phyloP scores from a whole-genome alignment of 2,329 filamentous ascomycete genomes.

The Curvularia verruculosa region DNA sequence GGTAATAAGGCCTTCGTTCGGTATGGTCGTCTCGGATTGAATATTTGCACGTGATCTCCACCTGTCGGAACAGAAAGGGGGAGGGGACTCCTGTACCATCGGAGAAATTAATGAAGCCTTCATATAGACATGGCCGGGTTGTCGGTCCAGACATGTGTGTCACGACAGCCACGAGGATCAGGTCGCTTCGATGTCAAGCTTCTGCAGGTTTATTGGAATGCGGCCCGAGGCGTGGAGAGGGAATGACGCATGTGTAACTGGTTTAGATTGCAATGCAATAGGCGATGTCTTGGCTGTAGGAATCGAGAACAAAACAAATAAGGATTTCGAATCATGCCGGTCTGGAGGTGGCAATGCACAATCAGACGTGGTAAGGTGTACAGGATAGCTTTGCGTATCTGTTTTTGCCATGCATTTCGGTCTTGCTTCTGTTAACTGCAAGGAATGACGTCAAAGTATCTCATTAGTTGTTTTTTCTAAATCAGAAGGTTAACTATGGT shows the following conservation, averaged over 20 bases:
- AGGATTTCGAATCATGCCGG: not conserved
- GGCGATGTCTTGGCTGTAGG: conserved; percentile 13
- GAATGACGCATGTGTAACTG: conserved; percentile 2
- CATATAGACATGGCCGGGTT: conserved; percentile 19
- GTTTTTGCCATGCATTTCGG: not conserved
- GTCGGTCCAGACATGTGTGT: not conserved
- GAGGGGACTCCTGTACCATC: conserved; percentile 15
- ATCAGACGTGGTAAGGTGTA: not conserved
- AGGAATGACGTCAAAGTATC: not conserved
- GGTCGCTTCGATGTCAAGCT: not conserved
- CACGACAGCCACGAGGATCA: not conserved
- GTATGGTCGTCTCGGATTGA: conserved; percentile 20
- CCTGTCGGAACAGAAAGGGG: conserved; percentile 12
- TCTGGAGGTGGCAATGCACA: not conserved
- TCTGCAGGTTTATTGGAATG: not conserved
- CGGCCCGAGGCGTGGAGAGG: conserved; percentile 3
- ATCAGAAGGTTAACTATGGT: not conserved
- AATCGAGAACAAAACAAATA: not conserved
- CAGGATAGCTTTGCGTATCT: not conserved
- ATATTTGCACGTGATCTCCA: conserved; percentile 25
- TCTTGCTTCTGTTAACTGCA: not conserved
- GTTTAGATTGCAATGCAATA: conserved; percentile 17
- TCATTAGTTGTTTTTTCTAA: not conserved
- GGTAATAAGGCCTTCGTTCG: conserved; percentile 21
- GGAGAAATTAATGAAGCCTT: conserved; percentile 30